A percentile compares a stretch with the other conserved stretches of the same genome.
phyloP scores from a whole-genome alignment of 2,329 filamentous ascomycete genomes.

The Diaporthe citri region DNA sequence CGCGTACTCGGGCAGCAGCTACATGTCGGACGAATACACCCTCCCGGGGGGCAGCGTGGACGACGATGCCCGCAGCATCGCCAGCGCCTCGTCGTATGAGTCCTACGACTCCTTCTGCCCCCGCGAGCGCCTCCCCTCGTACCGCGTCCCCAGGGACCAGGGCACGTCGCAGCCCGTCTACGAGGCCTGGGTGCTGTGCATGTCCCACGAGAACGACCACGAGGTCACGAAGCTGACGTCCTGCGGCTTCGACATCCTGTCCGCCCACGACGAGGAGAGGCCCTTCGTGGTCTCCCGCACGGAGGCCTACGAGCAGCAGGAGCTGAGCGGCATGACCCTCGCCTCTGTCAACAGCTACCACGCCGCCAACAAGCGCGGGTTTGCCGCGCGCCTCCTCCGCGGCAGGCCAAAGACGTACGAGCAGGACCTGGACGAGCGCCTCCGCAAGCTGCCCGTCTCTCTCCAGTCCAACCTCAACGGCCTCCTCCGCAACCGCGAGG shows the following conservation, averaged over 20 bases:
- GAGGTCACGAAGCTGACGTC: conserved; percentile 37
- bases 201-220: conserved; percentile 37
- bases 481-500: conserved; percentile 43
- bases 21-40: conserved; percentile 30
- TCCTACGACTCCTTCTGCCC: conserved; percentile 14
- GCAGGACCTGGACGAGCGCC: conserved; percentile 45
- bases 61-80: conserved; percentile 25
- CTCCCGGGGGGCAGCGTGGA: conserved; percentile 14
- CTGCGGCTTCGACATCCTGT: conserved; percentile 40
- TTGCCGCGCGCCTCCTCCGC: conserved; percentile 42
- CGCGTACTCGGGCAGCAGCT: conserved; percentile 19
- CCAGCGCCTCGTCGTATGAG: conserved; percentile 14
- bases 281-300: conserved; percentile 22
- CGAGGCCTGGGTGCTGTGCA: conserved; percentile 46
- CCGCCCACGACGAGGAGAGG: background rate
- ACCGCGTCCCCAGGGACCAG: conserved; percentile 41
- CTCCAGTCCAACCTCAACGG: conserved; percentile 42
- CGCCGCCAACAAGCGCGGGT: conserved; percentile 42
- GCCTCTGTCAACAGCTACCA: conserved; percentile 42
- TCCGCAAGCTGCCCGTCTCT: conserved; percentile 40
- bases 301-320: conserved; percentile 41
- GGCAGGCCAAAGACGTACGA: conserved; percentile 45
- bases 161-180: conserved; percentile 43
- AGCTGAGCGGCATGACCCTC: conserved; percentile 44
- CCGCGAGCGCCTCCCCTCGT: conserved; percentile 10